Base-by-base conservation (phyloP, 306 rosid species). In the Rosa persica region DNA sequence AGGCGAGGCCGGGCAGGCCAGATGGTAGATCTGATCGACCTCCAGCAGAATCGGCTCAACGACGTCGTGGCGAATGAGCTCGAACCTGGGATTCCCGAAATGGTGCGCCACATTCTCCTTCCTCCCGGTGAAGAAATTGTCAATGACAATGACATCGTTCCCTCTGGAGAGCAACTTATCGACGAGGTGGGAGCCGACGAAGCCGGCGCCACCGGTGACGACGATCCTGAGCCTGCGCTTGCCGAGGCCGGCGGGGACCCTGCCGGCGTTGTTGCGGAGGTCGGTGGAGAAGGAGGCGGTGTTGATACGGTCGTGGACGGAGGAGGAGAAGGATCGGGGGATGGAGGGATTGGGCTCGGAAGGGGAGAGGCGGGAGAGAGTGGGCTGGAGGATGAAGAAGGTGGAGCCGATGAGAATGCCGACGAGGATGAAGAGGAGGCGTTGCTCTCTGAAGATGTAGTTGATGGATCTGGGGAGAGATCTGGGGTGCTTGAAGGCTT, bases 1-100 rank as follows among this genome's bases (percentile, higher is more conserved):
- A 0, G 98, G 98, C 0, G 98, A 93, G 3, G 98, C 97, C 42
- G 98, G 98, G 64, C 97, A 93, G n/a, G 98, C 98, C 80, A 93
- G 84, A 67, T 93, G 98, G 77, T 93, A 93, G 93, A 93, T 92
- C 97, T 93, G 97, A 87, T 93, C 98, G 11, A 90, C 97, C 89
- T 93, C 98, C 73, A 93, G 60, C 20, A 93, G 90, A 60, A 93
- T 88, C 13, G 98, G 98, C 70, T 91, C 98, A 19, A 93, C 96
- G 48, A 92, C 98, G 70, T 93, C 98, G 61, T 93, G 98, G 0
- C 98, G 90, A 80, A 93, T 92, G 6, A 93, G 91, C 91, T 93
- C 98, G 67, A 93, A 93, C 57, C 88, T 79, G 2, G 98, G 94
- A 70, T 93, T 89, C 39, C 90, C 89, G 61, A 93, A 88, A 62